Evolutionary conservation across 306 rosid genomes (phyloP), one percentile per base, ranked within the genome.

Genomic region (Canavalia gladiata): DNA sequence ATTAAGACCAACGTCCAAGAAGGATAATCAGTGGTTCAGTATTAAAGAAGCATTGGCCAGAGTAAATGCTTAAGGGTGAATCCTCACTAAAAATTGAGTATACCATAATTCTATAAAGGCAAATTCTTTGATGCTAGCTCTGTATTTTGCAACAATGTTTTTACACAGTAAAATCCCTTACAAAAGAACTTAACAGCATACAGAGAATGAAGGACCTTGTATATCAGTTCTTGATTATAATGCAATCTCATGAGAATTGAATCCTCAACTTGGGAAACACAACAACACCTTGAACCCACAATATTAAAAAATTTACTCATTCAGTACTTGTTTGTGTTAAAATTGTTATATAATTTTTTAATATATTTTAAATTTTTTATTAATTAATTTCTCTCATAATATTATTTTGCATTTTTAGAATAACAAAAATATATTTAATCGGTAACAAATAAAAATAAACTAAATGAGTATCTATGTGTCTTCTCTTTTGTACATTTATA

Each of bases 51-150:
- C n/a, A 64, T 72, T 43, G 49, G 18, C 25, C 6, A 60, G 4
- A 28, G 25, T 51, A 65, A 33, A 69, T 52, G 42, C 55, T 25
- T 37, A 37, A 37, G 43, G 6, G 11, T 10, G 35, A 60, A 41
- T 52, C 33, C 25, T 18, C 25, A 18, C 25, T 18, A 70, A 41
- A 60, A 25, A 37, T 31, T 67, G 28, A 46, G 60, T 35, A 31
- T 52, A n/a, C 47, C 1, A 76, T 11, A 57, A 49, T 46, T 46
- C 34, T 59, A 37, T 9, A 65, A 8, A 37, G 33, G 6, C 4
- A 62, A 13, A 41, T 62, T 76, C 45, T 46, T 60, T 58, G 47
- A 68, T 69, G 57, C 43, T 57, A 50, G n/a, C 12, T 68, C 59
- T 30, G 28, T 30, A 69, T 10, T 58, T 72, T 25, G 10, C 68